Evolutionary conservation across 1,284 basidiomycete species (phyloP), one percentile per base, ranked within the genome.

Genomic region (Pseudozyma tsukubaensis): DNA sequence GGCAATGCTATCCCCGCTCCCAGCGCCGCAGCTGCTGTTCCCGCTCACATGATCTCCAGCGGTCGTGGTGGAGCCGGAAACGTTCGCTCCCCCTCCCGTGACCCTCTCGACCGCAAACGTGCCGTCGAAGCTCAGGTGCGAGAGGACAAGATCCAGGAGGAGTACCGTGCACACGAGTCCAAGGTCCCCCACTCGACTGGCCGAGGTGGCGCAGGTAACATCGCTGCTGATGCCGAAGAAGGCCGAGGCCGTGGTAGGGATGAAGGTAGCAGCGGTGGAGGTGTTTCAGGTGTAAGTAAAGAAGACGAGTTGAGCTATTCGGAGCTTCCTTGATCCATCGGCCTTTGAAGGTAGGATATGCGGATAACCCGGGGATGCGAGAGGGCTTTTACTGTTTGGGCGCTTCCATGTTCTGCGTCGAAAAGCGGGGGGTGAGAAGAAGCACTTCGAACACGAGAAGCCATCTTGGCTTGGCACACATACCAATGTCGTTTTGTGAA

Each of bases 21-120:
- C 5, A 57, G 62, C 52, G 57, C 59, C 11, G 58, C 65, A 16
- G 59, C 60, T 32, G 67, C 63, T 6, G 61, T 69, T 4, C 70
- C 74, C 19, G 42, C 50, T 42, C 71, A 77, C 64, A 52, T 72
- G 50, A 69, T 72, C 65, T 90, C 90, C 42, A 88, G 89, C 45
- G 92, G 92, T 18, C 88, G 92, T 36, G 92, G 92, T 39, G 92
- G 92, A 29, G 88, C 88, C 18, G 92, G 92, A 44, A 93, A 93
- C 85, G 89, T 92, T 40, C 89, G 90, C 51, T 90, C 91, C 4
- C 89, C 90, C 0, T 91, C 91, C 16, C 88, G 89, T 45, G 89
- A 89, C 49, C 85, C 87, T 39, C 61, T 71, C n/a, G 83, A 85
- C 39, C 84, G 86, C 2, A 4, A 85, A 78, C 57, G 67, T 21